Conservation (phyloP, 169 alveolate genomes). For the Eimeria tenella region DNA sequence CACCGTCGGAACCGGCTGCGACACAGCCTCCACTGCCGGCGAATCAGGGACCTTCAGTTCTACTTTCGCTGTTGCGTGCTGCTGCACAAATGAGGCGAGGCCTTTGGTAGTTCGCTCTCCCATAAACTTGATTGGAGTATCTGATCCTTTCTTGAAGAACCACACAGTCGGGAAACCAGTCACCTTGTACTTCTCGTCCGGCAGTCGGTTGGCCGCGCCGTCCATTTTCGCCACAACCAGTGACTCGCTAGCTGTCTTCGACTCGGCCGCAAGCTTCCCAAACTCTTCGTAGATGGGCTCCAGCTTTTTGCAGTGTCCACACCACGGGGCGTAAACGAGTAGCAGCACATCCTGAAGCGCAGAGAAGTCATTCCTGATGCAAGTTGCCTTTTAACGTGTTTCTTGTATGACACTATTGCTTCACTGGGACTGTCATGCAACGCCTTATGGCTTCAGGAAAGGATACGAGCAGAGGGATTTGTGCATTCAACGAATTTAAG, state of each 20-base stretch:
- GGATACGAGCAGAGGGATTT: neutral
- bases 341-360: constrained; percentile 90
- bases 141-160: constrained; percentile 66
- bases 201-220: constrained; percentile 87
- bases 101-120: constrained; percentile 59
- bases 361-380: neutral
- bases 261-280: constrained; percentile 82
- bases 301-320: constrained; percentile 97
- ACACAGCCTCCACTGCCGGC: constrained; percentile 43
- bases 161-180: constrained; percentile 62
- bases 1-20: constrained; percentile 92
- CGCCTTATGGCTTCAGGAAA: neutral
- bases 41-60: constrained; percentile 1
- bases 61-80: constrained; percentile 27
- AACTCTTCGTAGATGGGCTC: constrained; percentile 88
- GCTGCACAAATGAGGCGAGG: constrained; percentile 64
- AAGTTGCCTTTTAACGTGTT: neutral
- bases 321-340: constrained; percentile 98
- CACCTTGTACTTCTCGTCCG: constrained; percentile 54
- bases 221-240: constrained; percentile 94
- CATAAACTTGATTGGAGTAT: constrained; percentile 56
- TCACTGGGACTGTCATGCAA: neutral
- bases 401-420: neutral
- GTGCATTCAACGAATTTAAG: too few relatives aligned
- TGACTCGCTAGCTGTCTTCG: constrained; percentile 76